A percentile compares a stretch with the other conserved stretches of the same genome.
Conservation (phyloP, 1,284 basidiomycete species). For the Fomitiporia mediterranea region DNA sequence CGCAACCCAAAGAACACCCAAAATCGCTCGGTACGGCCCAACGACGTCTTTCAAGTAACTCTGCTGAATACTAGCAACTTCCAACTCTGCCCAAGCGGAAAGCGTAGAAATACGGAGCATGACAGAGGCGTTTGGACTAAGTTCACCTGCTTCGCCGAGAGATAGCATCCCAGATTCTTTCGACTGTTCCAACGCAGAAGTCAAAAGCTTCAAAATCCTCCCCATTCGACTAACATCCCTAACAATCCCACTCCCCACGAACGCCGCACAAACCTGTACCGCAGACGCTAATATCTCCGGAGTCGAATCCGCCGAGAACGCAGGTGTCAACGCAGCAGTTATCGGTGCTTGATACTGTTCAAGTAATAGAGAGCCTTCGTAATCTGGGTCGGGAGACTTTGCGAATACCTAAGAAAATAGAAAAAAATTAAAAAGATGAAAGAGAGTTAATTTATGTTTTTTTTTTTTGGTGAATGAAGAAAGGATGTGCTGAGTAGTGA, state of each 20-base stretch:
- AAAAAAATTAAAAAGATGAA: constrained; percentile 1
- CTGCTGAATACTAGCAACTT: constrained; percentile 74
- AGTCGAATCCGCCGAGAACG: constrained; percentile 91
- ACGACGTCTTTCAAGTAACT: constrained; percentile 80
- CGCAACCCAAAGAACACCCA: constrained; percentile 87
- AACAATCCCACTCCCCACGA: constrained; percentile 94
- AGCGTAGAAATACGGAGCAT: constrained; percentile 94
- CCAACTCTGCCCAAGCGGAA: constrained; percentile 93
- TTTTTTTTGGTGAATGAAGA: too few relatives aligned
- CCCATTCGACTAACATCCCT: constrained; percentile 91
- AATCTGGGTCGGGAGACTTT: constrained; percentile 86
- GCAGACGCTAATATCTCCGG: constrained; percentile 94
- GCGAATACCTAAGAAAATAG: constrained; percentile 65
- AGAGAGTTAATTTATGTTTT: too few relatives aligned
- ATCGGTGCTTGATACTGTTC: constrained; percentile 99
- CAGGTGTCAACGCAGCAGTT: constrained; percentile 95
- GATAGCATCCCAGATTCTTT: constrained; percentile 82
- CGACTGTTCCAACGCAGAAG: constrained; percentile 84
- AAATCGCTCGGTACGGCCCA: constrained; percentile 69
- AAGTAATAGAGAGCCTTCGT: constrained; percentile 85
- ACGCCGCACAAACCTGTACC: constrained; percentile 91
- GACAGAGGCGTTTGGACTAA: constrained; percentile 91
- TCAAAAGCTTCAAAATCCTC: constrained; percentile 87
- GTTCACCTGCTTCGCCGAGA: constrained; percentile 82
- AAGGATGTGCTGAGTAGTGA: too few relatives aligned